Evolutionary conservation across 2,329 filamentous ascomycete species (phyloP), one percentile per base, ranked within the genome.

Genomic region (Xylaria sp.): DNA sequence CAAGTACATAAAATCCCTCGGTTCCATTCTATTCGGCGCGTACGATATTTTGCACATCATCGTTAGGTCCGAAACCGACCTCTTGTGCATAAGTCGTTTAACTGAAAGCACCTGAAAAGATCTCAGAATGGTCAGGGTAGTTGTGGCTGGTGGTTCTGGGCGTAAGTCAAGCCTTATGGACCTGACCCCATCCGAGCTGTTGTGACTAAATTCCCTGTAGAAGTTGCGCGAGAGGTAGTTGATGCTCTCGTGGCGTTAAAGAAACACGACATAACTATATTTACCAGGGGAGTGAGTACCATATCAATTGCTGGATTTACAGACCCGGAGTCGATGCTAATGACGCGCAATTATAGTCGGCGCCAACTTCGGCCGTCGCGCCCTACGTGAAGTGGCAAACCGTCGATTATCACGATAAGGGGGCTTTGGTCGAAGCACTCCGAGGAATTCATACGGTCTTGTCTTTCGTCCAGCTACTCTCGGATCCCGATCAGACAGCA

Each of bases 201-300:
- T 0, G 14, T 56, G 12, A 45, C 24, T 60, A 2, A 64, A 54
- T 1, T 12, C 19, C 32, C 30, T 12, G n/a, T 56, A 88, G 86
- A 86, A 64, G 82, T 89, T 55, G 84, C 83, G 1, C 80, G 78
- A 50, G 86, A 88, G 73, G 74, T 89, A 9, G 76, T 88, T 24
- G 85, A 88, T 65, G 80, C 77, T 3, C 78, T 88, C 0, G 72
- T 86, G 2, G 81, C 81, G 2, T 79, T 79, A 3, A 79, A 80
- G 9, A 86, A 83, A 62, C 87, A 90, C 65, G 79, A 87, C 0
- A 85, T 90, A 54, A 75, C 81, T 0, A 78, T 89, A 21, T 75
- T 89, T 1, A 85, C 81, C 1, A 80, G 86, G 70, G 83, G 80
- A 57, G 84, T 84, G 60, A 64, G 72, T 21, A 64, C 39, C 8